Evolutionary conservation across 2,329 filamentous ascomycete species (phyloP), one percentile per base, ranked within the genome.

Genomic region (Teratosphaeriaceae sp.): DNA sequence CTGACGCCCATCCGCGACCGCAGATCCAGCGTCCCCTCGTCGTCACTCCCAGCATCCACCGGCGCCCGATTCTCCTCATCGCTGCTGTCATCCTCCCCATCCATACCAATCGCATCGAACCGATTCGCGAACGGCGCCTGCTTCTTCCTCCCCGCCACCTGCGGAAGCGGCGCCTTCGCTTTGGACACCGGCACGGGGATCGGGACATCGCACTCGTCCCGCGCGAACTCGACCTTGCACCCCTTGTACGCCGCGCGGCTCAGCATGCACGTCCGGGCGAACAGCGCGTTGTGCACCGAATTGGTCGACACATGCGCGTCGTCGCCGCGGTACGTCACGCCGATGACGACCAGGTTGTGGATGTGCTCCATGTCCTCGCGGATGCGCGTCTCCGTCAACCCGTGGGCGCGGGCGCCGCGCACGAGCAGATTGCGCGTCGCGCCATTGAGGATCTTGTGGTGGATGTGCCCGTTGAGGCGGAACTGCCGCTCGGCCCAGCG

Each of bases 281-380:
- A 86, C 40, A 87, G 73, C 9, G 86, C 84, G 48, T 84, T 82
- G 56, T 83, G 75, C 8, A 94, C 74, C 0, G 85, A 88, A 61
- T 89, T 94, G 6, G 82, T 86, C 43, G 77, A 80, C 50, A 94
- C 79, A 60, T 78, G 78, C 45, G 76, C 83, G 60, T 80, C 76
- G 3, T 72, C 71, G 15, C 72, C 68, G 2, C 65, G 63, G 60
- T 85, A 82, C 6, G 66, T 64, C 34, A 92, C 66, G 33, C 75
- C 75, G 55, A 92, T 71, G 9, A 94, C 75, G 18, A 82, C 69
- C 1, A 94, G 72, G 48, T 86, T 85, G 67, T 90, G 81, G 47
- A 94, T 90, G 59, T 94, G 87, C 19, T 88, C 82, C 27, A 92
- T 72, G 54, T 94, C 84, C 3, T 81, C 74, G 9, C 83, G 79